Evolutionary conservation across 306 rosid species (phyloP).

Genomic region (Inga leiocalycina): DNA sequence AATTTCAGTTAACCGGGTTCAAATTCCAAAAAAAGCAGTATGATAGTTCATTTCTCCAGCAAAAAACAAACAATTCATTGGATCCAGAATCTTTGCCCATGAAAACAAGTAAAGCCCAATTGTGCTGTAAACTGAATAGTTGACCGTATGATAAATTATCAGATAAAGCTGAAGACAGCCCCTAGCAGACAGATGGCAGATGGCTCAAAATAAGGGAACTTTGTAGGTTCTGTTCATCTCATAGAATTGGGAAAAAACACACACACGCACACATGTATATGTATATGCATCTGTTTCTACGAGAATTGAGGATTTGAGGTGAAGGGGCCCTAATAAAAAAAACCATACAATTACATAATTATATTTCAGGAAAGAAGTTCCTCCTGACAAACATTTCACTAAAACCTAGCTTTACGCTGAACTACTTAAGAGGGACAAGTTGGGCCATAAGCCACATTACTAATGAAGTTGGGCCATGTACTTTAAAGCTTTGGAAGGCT

Average conservation of each 20-base stretch:
- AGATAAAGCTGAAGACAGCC: constrained; percentile 18
- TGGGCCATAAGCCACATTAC: neutral
- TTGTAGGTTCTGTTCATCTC: neutral
- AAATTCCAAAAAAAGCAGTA: constrained; percentile 16
- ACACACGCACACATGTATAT: neutral
- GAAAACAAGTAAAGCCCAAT: constrained; percentile 14
- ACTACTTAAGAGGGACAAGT: neutral
- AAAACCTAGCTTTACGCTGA: neutral
- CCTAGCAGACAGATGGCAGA: neutral
- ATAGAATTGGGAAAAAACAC: neutral
- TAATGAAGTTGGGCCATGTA: neutral
- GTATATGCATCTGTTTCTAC: neutral
- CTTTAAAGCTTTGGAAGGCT: neutral
- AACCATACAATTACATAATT: neutral
- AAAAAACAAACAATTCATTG: constrained; percentile 4
- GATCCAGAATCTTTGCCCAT: constrained; percentile 5
- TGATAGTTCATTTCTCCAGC: constrained; percentile 9
- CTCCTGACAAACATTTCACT: neutral
- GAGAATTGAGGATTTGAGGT: neutral
- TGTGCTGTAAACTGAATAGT: neutral
- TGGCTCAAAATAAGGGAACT: neutral
- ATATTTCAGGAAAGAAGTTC: constrained; percentile 8
- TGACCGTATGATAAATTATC: neutral
- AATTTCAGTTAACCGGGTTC: constrained; percentile 20
- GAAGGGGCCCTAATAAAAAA: neutral